Evolutionary conservation across 805 yeast species (phyloP), one percentile per base, ranked within the genome.

Genomic region (Kodamaea kakaduensis): DNA sequence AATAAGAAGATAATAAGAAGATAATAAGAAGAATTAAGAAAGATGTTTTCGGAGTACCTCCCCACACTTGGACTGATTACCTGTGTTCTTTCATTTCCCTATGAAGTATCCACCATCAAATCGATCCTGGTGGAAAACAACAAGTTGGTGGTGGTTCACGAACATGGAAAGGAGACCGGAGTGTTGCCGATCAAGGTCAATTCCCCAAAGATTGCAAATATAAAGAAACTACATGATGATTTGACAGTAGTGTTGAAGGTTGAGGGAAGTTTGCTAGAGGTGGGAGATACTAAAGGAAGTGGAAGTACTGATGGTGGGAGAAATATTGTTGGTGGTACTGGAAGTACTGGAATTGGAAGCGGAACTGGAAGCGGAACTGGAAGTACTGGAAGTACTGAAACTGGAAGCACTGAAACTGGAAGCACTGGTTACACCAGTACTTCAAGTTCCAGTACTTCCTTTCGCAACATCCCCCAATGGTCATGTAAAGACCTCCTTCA

Each of bases 401-500:
- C n/a, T n/a, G n/a, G n/a, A n/a, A n/a, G n/a, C n/a, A n/a, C n/a
- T n/a, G n/a, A n/a, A n/a, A n/a, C n/a, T n/a, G n/a, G n/a, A n/a
- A n/a, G n/a, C n/a, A n/a, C n/a, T n/a, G n/a, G n/a, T n/a, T n/a
- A n/a, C n/a, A n/a, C n/a, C n/a, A 10, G n/a, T 10, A 23, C 25
- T 5, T 5, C 25, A 13, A 6, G n/a, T 5, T 13, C 8, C 17
- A 5, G 6, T 13, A 20, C 21, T 9, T 16, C 34, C 6, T 35
- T 30, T 20, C n/a, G 14, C 6, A 18, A 25, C 10, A 43, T 13
- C 8, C 50, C 55, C 37, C 56, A 57, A 36, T 73, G 78, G 78
- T 64, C 71, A 3, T 61, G 71, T 15, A 53, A 48, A 20, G 73
- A 70, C 36, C 48, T 73, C 14, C 43, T 54, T 13, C 20, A 36